These are phyloP conservation scores for Cucurbita argyrosperma DNA, from an alignment of 306 rosid species.

Conservation along the genomic window DNA sequence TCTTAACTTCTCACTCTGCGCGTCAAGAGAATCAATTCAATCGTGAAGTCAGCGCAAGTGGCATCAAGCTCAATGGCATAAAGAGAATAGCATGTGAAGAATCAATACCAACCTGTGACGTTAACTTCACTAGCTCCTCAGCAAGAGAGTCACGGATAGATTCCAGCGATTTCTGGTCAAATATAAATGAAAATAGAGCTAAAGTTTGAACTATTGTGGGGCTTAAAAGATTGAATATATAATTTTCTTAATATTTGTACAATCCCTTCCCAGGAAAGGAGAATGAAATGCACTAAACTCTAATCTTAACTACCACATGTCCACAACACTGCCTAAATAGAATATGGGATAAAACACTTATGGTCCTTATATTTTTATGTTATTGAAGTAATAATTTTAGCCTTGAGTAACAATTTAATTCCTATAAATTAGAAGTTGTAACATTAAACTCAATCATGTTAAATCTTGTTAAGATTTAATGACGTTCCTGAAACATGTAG, in stretches of 20 bases:
- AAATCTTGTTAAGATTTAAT: neutral
- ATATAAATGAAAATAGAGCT: slow-evolving; percentile 1
- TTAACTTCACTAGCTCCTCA: slow-evolving; percentile 92
- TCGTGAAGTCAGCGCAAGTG: neutral
- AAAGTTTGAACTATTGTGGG: neutral
- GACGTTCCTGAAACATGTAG: neutral
- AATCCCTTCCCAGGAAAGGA: neutral
- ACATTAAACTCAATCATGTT: neutral
- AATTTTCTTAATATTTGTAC: too few relatives aligned
- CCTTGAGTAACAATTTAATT: neutral
- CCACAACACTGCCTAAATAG: neutral
- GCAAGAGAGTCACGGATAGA: slow-evolving; percentile 96
- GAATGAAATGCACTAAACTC: neutral
- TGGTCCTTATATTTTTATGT: too few relatives aligned
- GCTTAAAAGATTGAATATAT: too few relatives aligned
- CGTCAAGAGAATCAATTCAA: slow-evolving; percentile 6
- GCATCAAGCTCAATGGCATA: neutral
- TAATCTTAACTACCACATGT: neutral
- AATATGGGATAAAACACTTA: neutral
- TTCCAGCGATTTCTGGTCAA: slow-evolving; percentile 71
- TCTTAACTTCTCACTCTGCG: slow-evolving; percentile 87
- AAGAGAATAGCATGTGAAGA: neutral
- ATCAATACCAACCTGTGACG: slow-evolving; percentile 52
- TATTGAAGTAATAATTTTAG: too few relatives aligned
- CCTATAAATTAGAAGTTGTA: neutral